These are phyloP conservation scores for Metschnikowia peoriensis DNA, from an alignment of 805 yeast genomes.

Conservation along the genomic window DNA sequence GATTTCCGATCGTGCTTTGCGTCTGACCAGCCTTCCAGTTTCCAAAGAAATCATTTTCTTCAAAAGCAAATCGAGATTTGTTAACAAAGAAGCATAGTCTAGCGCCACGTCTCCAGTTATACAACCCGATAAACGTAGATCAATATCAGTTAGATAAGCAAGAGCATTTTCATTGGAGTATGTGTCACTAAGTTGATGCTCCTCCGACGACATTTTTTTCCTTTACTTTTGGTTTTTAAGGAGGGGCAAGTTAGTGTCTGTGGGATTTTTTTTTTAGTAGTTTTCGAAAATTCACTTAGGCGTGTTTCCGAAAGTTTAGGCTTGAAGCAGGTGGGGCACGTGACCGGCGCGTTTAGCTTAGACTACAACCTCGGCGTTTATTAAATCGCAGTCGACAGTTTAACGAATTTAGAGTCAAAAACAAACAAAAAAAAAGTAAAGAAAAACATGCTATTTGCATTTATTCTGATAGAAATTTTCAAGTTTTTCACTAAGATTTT, in stretches of 20 bases:
- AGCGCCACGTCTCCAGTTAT: conserved; percentile 4
- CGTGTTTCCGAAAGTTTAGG: neutral
- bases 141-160: conserved; percentile 22
- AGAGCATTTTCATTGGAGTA: conserved; percentile 22
- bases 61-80: conserved; percentile 27
- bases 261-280: neutral
- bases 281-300: neutral
- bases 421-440: no score
- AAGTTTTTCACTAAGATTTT: no score
- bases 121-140: conserved; percentile 16
- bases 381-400: no score
- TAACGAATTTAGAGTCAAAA: no score
- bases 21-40: neutral
- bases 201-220: conserved; percentile 4
- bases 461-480: no score
- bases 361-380: no score
- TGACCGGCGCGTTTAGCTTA: neutral
- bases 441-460: no score
- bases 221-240: neutral
- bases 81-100: conserved; percentile 19
- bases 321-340: neutral
- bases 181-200: conserved; percentile 1
- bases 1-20: neutral
- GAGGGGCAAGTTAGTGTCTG: neutral
- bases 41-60: conserved; percentile 11